phyloP scores from a whole-genome alignment of 2,329 filamentous ascomycete species.

The Colletotrichum filicis region DNA sequence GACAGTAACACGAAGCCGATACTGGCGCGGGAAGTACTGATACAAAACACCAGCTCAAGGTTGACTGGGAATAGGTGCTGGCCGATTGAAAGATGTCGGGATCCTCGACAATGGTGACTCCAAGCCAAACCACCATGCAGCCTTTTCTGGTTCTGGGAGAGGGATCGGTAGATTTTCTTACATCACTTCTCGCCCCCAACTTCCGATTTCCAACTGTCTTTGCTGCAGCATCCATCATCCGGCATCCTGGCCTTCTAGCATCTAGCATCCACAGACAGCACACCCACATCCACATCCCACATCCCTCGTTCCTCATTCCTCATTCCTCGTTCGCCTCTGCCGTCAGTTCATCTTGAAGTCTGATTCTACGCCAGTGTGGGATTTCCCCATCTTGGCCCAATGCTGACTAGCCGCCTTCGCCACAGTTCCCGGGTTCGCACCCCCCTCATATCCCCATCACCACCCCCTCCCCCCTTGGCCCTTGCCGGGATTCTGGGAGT shows the following conservation, averaged over 20 bases:
- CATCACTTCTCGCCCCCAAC: neutral
- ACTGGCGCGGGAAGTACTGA: neutral
- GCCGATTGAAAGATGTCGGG: neutral
- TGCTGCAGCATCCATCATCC: neutral
- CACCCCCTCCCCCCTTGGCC: neutral
- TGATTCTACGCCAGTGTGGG: neutral
- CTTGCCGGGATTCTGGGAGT: neutral
- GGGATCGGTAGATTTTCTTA: neutral
- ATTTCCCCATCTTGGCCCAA: conserved; percentile 8
- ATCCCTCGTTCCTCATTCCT: neutral
- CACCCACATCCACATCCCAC: neutral
- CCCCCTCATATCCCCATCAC: neutral
- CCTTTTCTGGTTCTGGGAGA: neutral
- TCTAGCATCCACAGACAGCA: neutral
- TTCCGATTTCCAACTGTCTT: neutral
- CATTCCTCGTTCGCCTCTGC: neutral
- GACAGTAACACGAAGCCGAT: neutral
- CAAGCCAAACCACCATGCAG: neutral
- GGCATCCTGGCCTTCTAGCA: neutral
- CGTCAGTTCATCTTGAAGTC: neutral
- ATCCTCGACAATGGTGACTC: neutral
- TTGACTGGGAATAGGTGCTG: neutral
- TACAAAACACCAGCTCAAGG: neutral
- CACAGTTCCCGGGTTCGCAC: neutral
- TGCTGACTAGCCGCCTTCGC: conserved; percentile 1